Base-by-base conservation (phyloP, 2,329 filamentous ascomycete species). In the Zymoseptoria tritici region DNA sequence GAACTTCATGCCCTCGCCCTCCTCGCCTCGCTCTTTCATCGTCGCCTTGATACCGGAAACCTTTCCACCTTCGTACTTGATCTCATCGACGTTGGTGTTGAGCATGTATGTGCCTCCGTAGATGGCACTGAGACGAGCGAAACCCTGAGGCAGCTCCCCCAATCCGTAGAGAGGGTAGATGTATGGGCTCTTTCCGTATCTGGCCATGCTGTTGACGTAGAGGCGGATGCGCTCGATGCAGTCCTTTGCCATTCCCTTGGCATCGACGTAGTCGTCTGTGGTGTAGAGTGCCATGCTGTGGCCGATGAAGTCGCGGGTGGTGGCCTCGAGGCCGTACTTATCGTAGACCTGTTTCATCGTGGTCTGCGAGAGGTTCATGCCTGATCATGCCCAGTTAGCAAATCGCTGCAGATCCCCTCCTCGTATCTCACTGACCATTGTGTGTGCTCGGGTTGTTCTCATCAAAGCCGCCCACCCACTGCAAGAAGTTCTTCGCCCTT, bases 41-140 rank as follows among this genome's bases (percentile, higher is more conserved):
- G 94, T 97, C 55, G 94, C 94, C 81, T 95, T 95, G 80, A 99
- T 97, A 59, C 94, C 94, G 16, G 85, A 83, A n/a, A 93, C 90
- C 82, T 95, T 96, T 73, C 83, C 85, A 58, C 81, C 90, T 26
- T 70, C 69, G 74, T 94, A 96, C 62, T 89, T 76, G 66, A 99
- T 80, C 80, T 99, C 94, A 65, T 97, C 89, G 58, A 99, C 84
- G 68, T 86, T 86, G 68, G 94, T 96, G 82, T 97, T 97, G 72
- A 99, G 87, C 92, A 99, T 99, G 80, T 99, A 99, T 55, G 94
- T 99, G 69, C 94, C 94, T 66, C 94, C 94, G 74, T 99, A 97
- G 78, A 99, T 97, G 75, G 94, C 94, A 49, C 92, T 97, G 57
- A 99, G 85, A 76, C 94, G 92, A 64, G 94, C 94, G 72, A 99